Conservation (phyloP, 345 rosid genomes). For the Citrus cavaleriei region DNA sequence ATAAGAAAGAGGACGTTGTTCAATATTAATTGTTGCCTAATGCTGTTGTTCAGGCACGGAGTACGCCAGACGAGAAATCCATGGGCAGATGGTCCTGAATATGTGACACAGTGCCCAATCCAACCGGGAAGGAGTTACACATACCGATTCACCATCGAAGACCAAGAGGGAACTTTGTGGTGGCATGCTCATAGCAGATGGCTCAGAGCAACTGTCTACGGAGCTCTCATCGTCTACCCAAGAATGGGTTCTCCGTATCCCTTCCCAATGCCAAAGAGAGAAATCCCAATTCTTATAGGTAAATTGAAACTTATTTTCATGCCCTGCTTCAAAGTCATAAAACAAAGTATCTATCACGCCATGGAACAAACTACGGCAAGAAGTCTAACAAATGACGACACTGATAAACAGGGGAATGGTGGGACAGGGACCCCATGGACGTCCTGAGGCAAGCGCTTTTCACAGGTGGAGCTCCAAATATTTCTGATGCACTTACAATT, state of each 20-base stretch:
- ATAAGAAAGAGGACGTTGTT: neutral
- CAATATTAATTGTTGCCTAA: neutral
- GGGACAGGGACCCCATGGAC: slow-evolving; percentile 76
- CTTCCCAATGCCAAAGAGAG: slow-evolving; percentile 57
- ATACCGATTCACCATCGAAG: slow-evolving; percentile 43
- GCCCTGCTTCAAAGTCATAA: neutral
- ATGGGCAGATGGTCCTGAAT: slow-evolving; percentile 92
- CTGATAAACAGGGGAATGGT: slow-evolving; percentile 70
- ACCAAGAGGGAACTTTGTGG: slow-evolving; percentile 85
- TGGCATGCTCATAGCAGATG: slow-evolving; percentile 94
- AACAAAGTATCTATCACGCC: neutral
- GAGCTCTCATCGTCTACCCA: slow-evolving; percentile 70
- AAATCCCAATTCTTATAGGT: slow-evolving; percentile 64
- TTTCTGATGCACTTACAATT: slow-evolving; percentile 83
- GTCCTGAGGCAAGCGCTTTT: slow-evolving; percentile 47
- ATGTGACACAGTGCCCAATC: slow-evolving; percentile 85
- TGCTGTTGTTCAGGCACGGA: slow-evolving; percentile 57
- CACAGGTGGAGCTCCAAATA: slow-evolving; percentile 66
- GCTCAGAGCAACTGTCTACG: slow-evolving; percentile 85
- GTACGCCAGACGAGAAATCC: slow-evolving; percentile 64
- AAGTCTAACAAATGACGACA: neutral
- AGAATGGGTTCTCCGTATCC: slow-evolving; percentile 51
- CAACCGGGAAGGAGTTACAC: slow-evolving; percentile 68
- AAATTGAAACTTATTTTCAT: slow-evolving; percentile 22
- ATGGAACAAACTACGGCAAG: neutral